These are phyloP conservation scores for carrot (Daucus carota) DNA, from an alignment of 129 eudicot species.

Conservation along the genomic window DH1_v3.0 NC_030382.2:36138501-36139000, in stretches of 20 bases:
- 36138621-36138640: conserved; percentile 59
- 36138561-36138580: background rate
- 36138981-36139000: conserved; percentile 59
- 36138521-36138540: background rate
- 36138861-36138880: background rate
- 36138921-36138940: conserved; percentile 71
- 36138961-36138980: conserved; percentile 69
- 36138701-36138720: background rate
- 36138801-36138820: conserved; percentile 53
- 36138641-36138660: conserved; percentile 54
- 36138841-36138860: conserved; percentile 32
- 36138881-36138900: background rate
- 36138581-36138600: conserved; percentile 40
- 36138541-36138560: background rate
- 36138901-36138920: background rate
- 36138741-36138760: background rate
- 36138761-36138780: background rate
- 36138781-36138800: conserved; percentile 6
- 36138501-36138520: too few species aligned
- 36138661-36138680: conserved; percentile 92
- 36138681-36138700: conserved; percentile 70
- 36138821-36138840: conserved; percentile 85
- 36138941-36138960: conserved; percentile 67
- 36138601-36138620: conserved; percentile 65
- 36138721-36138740: background rate